Evolutionary conservation across 108 stramenopile genomes (phyloP).

Genomic region (Tribonema minus): DNA sequence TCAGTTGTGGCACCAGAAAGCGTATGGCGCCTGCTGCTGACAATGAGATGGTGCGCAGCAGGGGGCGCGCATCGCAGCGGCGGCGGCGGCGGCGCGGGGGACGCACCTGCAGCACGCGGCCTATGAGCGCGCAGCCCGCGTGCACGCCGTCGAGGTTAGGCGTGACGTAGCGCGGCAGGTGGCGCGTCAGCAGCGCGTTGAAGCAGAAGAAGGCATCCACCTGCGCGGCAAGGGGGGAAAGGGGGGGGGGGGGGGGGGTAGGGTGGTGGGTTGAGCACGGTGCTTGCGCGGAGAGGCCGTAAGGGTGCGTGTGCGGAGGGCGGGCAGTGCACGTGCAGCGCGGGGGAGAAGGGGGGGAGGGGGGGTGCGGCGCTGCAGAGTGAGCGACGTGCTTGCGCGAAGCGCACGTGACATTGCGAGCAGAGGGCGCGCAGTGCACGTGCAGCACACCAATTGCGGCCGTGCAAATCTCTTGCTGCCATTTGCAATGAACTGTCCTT

Average conservation of each 20-base stretch:
- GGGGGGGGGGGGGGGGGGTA: neutral
- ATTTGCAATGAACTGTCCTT: too few species aligned
- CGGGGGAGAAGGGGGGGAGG: neutral
- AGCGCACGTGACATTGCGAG: too few species aligned
- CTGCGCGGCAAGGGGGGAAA: neutral
- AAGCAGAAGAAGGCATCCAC: constrained; percentile 42
- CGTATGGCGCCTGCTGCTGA: too few species aligned
- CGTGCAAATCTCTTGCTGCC: too few species aligned
- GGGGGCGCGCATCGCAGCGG: too few species aligned
- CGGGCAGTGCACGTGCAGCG: neutral
- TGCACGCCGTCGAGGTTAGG: constrained; percentile 38
- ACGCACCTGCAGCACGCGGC: constrained; percentile 8
- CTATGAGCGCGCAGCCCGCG: constrained; percentile 38
- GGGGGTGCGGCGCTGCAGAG: neutral
- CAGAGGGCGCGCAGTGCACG: too few species aligned
- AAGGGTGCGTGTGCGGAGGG: too few species aligned
- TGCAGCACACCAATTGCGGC: too few species aligned
- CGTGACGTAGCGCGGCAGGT: constrained; percentile 43
- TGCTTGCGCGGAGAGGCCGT: too few species aligned
- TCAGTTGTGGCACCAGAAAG: too few species aligned
- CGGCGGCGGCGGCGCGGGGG: too few species aligned
- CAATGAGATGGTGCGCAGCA: too few species aligned
- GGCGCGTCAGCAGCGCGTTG: constrained; percentile 32
- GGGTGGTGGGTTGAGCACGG: neutral
- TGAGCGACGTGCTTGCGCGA: neutral